Conservation (phyloP, 2,329 filamentous ascomycete species). For the Ascochyta clinopodiicola region DNA sequence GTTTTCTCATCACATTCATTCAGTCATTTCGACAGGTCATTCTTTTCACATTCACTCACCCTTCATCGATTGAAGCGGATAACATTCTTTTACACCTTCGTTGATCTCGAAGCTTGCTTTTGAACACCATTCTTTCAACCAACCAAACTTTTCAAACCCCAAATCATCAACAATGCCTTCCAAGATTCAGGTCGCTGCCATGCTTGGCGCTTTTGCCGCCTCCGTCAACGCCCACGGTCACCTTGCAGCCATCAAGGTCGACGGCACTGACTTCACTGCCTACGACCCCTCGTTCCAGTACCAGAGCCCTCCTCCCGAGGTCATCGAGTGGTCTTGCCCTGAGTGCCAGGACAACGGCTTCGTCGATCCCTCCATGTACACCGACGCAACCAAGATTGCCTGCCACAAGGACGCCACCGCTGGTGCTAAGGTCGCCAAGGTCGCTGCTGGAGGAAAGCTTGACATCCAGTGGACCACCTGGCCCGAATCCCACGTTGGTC, state of each 20-base stretch:
- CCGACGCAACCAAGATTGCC: conserved; percentile 59
- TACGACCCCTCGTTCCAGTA: conserved; percentile 52
- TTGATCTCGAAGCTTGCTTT: conserved; percentile 36
- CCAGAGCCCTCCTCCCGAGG: conserved; percentile 39
- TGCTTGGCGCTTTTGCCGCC: conserved; percentile 44
- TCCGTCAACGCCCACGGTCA: conserved; percentile 55
- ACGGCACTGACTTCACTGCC: conserved; percentile 55
- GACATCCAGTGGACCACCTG: conserved; percentile 69
- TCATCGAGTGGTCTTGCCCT: conserved; percentile 62
- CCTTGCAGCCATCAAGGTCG: conserved; percentile 52
- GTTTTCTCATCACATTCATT: conserved; percentile 28
- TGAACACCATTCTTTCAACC: conserved; percentile 14
- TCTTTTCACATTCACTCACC: conserved; percentile 33
- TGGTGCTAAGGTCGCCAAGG: conserved; percentile 58
- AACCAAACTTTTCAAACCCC: conserved; percentile 8
- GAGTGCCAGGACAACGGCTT: conserved; percentile 61
- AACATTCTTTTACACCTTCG: conserved; percentile 32
- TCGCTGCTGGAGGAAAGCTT: conserved; percentile 65
- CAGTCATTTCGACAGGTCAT: conserved; percentile 31
- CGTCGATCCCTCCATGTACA: conserved; percentile 57
- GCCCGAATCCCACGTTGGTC: conserved; percentile 70
- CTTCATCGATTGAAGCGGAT: conserved; percentile 39
- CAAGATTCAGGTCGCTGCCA: conserved; percentile 39
- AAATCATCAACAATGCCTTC: conserved; percentile 34
- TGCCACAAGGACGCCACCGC: conserved; percentile 65